Conservation (phyloP, 441 rosid species). For the Gossypium schwendimanii region DNA sequence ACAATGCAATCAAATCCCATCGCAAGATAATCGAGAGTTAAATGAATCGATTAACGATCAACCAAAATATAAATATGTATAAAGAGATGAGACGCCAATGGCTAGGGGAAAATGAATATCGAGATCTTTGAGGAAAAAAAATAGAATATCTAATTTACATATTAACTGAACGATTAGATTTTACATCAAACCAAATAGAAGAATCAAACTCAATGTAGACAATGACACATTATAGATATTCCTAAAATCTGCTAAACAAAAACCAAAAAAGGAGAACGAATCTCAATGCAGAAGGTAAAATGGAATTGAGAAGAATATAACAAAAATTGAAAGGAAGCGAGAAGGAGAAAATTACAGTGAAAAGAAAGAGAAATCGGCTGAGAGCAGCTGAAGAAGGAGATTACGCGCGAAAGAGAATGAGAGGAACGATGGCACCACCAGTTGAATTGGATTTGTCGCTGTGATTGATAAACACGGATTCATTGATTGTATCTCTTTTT, state of each 20-base stretch:
- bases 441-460: slow-evolving; percentile 15
- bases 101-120: background rate
- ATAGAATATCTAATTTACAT: background rate
- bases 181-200: background rate
- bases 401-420: slow-evolving; percentile 26
- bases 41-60: background rate
- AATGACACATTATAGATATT: background rate
- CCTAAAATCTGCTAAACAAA: background rate
- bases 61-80: slow-evolving; percentile 2
- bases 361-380: slow-evolving; percentile 4
- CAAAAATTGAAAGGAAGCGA: background rate
- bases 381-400: slow-evolving; percentile 9
- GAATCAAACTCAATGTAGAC: slow-evolving; percentile 20
- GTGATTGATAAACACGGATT: slow-evolving; percentile 12
- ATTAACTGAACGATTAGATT: slow-evolving; percentile 1
- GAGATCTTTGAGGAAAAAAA: background rate
- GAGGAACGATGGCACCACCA: slow-evolving; percentile 4
- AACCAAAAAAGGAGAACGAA: background rate
- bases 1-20: slow-evolving; percentile 5
- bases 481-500: background rate
- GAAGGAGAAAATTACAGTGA: slow-evolving; percentile 10
- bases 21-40: background rate
- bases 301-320: background rate
- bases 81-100: slow-evolving; percentile 24
- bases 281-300: slow-evolving; percentile 8